phyloP scores from a whole-genome alignment of 164 flowering plant genomes.

The Aristolochia fimbriata region DNA sequence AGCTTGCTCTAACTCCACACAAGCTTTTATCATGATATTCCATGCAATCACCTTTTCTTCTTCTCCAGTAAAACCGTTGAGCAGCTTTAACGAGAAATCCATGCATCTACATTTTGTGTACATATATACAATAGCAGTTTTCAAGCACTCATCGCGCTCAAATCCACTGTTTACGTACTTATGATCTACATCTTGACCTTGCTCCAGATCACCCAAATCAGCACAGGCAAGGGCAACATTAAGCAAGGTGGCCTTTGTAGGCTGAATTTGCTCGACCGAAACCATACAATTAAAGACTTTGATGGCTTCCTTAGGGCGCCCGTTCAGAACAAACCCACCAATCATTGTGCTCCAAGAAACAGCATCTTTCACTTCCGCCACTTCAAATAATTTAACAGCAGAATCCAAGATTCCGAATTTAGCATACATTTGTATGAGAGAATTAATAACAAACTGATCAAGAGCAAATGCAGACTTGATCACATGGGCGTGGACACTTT shows the following conservation, averaged over 20 bases:
- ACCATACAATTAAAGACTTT: conserved; percentile 7
- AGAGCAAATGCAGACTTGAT: conserved; percentile 4
- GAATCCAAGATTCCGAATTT: conserved; percentile 7
- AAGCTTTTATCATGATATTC: conserved; percentile 14
- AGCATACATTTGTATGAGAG: conserved; percentile 12
- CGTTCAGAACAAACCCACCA: conserved; percentile 9
- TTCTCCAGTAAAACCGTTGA: background rate
- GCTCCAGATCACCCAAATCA: conserved; percentile 6
- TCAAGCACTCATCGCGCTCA: conserved; percentile 6
- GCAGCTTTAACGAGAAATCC: conserved; percentile 3
- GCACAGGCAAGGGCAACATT: conserved; percentile 14
- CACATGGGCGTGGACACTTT: conserved; percentile 5
- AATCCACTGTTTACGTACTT: conserved; percentile 1
- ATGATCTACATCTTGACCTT: background rate
- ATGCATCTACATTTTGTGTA: conserved; percentile 8
- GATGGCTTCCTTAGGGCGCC: conserved; percentile 4
- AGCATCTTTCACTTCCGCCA: conserved; percentile 3
- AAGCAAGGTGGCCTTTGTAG: conserved; percentile 10
- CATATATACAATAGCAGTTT: conserved; percentile 9
- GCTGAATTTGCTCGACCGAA: background rate
- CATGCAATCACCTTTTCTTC: conserved; percentile 11
- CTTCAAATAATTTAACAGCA: conserved; percentile 2
- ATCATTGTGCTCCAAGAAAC: conserved; percentile 15
- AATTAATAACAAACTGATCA: conserved; percentile 5
- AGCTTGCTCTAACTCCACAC: conserved; percentile 3